Evolutionary conservation across 148 eudicot species (phyloP).

Genomic region (Oxyria digyna): DNA sequence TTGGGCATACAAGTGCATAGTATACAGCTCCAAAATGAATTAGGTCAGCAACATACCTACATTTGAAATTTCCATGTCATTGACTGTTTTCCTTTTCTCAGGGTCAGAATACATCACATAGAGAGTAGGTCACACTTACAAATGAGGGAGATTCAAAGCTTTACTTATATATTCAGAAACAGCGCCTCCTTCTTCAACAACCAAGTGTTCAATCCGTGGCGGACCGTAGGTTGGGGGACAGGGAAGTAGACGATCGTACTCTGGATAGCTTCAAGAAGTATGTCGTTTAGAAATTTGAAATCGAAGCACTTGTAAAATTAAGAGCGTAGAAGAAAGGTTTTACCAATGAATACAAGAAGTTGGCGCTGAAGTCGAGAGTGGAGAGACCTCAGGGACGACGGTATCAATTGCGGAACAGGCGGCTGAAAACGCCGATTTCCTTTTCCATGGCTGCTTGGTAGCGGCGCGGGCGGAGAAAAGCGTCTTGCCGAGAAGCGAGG

Average conservation of each 20-base stretch:
- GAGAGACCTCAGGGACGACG: background rate
- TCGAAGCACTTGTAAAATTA: background rate
- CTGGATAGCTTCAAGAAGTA: constrained; percentile 24
- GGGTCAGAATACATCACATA: background rate
- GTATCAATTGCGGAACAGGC: constrained; percentile 1
- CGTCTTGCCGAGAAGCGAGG: background rate
- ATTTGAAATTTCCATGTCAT: constrained; percentile 5
- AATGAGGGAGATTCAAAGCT: constrained; percentile 61
- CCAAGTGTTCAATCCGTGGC: constrained; percentile 88
- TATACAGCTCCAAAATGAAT: constrained; percentile 90
- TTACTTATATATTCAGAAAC: constrained; percentile 61
- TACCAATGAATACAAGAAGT: background rate
- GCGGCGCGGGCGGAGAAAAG: constrained; percentile 6
- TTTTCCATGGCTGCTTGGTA: constrained; percentile 1
- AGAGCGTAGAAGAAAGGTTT: background rate
- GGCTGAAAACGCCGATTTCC: background rate
- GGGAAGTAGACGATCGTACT: constrained; percentile 66
- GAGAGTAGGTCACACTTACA: constrained; percentile 41
- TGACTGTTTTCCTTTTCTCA: constrained; percentile 4
- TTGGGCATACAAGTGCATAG: constrained; percentile 82
- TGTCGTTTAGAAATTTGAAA: background rate
- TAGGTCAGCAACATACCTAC: constrained; percentile 87
- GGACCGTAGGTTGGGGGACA: constrained; percentile 47
- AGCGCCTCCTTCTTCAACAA: constrained; percentile 67
- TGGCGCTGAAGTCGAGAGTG: constrained; percentile 2